Evolutionary conservation across 768 basidiomycete species (phyloP), one percentile per base, ranked within the genome.

Genomic region (Suillus subaureus): DNA sequence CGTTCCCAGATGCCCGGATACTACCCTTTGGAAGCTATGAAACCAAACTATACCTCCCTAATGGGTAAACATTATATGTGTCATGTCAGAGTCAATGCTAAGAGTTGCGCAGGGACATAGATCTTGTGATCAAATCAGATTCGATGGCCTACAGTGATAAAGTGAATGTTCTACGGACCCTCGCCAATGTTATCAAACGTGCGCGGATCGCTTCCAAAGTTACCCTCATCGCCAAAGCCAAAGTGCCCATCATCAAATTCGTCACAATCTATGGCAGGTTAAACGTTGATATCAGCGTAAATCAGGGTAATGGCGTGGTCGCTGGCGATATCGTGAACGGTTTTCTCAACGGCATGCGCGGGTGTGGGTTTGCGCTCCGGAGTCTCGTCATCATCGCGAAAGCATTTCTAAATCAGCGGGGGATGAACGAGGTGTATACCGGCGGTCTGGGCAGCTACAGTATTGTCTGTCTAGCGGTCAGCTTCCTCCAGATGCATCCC

Each of bases 391-490:
- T 98, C 74, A 87, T 97, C 67, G 90, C 92, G 68, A 99, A 99
- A 78, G 86, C 91, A 3, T 99, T 97, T 77, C 83, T 99, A 62
- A 85, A 83, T 69, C 94, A 97, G 74, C 83, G 96, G 47, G 87
- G 87, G 35, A 93, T 98, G 94, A 99, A 99, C 75, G 97, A 99
- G 77, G 97, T 99, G n/a, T 98, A 90, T 75, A 92, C 91, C 0
- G 97, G 97, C 9, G 97, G 97, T 2, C 77, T 99, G 42, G 96
- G 97, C 26, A 94, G 93, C 73, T 99, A 98, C 75, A 89, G 91
- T 70, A 94, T 97, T 65, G 94, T 98, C 63, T 97, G 94, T 75
- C 77, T 99, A 64, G 95, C 91, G 13, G 87, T 98, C 69, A 94
- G 89, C 76, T 99, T 99, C 75, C 81, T 99, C 57, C 97, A 99